Percentiles rank a stretch among this genome's conserved stretches.
Conservation (phyloP, 1,284 basidiomycete genomes). For the Pulchroboletus neoregius region DNA sequence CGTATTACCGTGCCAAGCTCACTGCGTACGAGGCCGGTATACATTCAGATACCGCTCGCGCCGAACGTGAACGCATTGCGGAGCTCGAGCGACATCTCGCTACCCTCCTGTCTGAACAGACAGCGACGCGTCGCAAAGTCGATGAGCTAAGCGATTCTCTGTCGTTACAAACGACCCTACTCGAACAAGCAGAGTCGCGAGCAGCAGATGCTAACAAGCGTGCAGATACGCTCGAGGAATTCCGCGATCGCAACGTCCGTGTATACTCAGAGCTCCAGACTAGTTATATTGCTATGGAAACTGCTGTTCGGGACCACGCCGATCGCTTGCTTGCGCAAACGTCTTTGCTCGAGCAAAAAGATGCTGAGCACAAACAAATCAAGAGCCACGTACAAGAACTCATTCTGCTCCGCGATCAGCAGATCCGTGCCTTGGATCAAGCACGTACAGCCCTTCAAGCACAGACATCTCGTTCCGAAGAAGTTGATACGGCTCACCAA, state of each 20-base stretch:
- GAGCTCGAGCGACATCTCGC: slow-evolving; percentile 82
- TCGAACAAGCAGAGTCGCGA: slow-evolving; percentile 77
- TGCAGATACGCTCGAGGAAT: slow-evolving; percentile 79
- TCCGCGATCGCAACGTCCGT: slow-evolving; percentile 66
- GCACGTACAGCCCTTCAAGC: slow-evolving; percentile 75
- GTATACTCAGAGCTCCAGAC: slow-evolving; percentile 75
- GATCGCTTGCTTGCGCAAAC: slow-evolving; percentile 74
- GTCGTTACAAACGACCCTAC: slow-evolving; percentile 72
- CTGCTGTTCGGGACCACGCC: slow-evolving; percentile 72
- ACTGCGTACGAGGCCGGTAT: slow-evolving; percentile 77
- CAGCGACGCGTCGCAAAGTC: slow-evolving; percentile 66
- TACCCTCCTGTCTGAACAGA: slow-evolving; percentile 62
- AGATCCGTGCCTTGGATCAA: slow-evolving; percentile 84
- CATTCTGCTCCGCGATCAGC: slow-evolving; percentile 68
- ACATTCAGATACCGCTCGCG: slow-evolving; percentile 58
- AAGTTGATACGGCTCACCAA: slow-evolving; percentile 76
- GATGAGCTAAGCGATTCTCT: slow-evolving; percentile 72
- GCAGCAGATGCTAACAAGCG: slow-evolving; percentile 79
- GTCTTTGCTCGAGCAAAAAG: slow-evolving; percentile 73
- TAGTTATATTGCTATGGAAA: slow-evolving; percentile 60
- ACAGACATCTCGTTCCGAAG: slow-evolving; percentile 73
- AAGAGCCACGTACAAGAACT: slow-evolving; percentile 73
- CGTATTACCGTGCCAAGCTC: slow-evolving; percentile 94
- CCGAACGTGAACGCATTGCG: slow-evolving; percentile 78
- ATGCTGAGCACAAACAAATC: slow-evolving; percentile 71